Evolutionary conservation across 2,329 filamentous ascomycete genomes (phyloP).

Genomic region (Aspergillus vadensis): DNA sequence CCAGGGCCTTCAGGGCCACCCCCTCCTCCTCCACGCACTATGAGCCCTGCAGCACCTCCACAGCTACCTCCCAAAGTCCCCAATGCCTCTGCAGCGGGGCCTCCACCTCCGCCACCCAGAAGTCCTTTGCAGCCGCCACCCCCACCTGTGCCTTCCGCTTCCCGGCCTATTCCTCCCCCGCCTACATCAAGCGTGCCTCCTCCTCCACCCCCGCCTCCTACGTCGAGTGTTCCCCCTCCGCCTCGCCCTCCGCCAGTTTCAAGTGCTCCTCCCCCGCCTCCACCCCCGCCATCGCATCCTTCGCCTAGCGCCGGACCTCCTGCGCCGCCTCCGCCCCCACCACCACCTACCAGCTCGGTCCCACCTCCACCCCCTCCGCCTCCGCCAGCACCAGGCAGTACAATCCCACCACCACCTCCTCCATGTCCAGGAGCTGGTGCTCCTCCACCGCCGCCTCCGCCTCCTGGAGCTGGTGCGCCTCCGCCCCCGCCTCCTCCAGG

Average conservation of each 20-base stretch:
- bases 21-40: slow-evolving; percentile 60
- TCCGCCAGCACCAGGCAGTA: slow-evolving; percentile 22
- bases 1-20: slow-evolving; percentile 63
- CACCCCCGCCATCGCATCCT: slow-evolving; percentile 33
- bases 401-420: slow-evolving; percentile 22
- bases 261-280: slow-evolving; percentile 42
- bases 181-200: slow-evolving; percentile 31
- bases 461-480: slow-evolving; percentile 39
- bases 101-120: slow-evolving; percentile 60
- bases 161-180: slow-evolving; percentile 36
- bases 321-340: slow-evolving; percentile 42
- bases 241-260: slow-evolving; percentile 49
- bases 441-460: slow-evolving; percentile 52
- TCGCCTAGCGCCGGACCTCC: slow-evolving; percentile 40
- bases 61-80: slow-evolving; percentile 53
- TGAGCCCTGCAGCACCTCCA: slow-evolving; percentile 46
- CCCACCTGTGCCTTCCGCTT: slow-evolving; percentile 37
- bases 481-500: slow-evolving; percentile 41
- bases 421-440: slow-evolving; percentile 37
- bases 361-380: slow-evolving; percentile 41
- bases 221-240: slow-evolving; percentile 52
- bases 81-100: slow-evolving; percentile 42
- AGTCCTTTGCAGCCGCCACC: slow-evolving; percentile 45
- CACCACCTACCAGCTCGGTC: slow-evolving; percentile 28
- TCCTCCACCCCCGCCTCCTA: slow-evolving; percentile 31